These are phyloP conservation scores for Ilyonectria destructans DNA, from an alignment of 2,329 filamentous ascomycete genomes.

Conservation along the genomic window DNA sequence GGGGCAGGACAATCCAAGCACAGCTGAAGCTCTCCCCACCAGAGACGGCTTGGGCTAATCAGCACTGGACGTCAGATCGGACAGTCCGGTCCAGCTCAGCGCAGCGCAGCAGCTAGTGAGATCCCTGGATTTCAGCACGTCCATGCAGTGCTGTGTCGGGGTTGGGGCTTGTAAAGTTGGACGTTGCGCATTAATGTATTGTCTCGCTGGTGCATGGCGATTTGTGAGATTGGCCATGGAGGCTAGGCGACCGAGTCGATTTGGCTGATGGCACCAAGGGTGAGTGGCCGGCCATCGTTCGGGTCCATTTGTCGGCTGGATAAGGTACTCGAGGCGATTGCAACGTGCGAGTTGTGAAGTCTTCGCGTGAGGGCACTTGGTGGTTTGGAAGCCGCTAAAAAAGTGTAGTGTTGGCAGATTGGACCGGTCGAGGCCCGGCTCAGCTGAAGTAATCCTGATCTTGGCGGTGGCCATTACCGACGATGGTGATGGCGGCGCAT, in stretches of 20 bases:
- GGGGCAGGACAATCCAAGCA: conserved; percentile 20
- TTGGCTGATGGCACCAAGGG: not conserved
- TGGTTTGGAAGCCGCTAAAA: conserved; percentile 4
- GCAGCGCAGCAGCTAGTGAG: conserved; percentile 5
- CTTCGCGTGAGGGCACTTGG: not conserved
- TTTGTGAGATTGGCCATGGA: not conserved
- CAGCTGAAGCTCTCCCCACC: conserved; percentile 30
- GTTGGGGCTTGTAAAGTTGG: not conserved
- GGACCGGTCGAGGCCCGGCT: conserved; percentile 15
- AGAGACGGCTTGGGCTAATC: conserved; percentile 16
- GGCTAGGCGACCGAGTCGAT: not conserved
- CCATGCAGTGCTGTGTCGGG: not conserved
- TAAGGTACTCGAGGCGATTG: not conserved
- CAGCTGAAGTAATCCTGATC: conserved; percentile 3
- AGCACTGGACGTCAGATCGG: conserved; percentile 7
- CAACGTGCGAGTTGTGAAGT: not conserved
- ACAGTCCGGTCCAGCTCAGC: not conserved
- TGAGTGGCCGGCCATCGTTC: not conserved
- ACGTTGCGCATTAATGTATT: not conserved
- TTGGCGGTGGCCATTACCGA: not conserved
- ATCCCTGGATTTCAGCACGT: conserved; percentile 17
- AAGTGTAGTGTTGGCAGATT: not conserved
- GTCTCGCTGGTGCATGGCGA: not conserved
- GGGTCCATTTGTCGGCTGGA: not conserved
- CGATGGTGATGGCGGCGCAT: not conserved